Conservation (phyloP, 768 basidiomycete genomes). For the Saitozyma podzolica region DNA sequence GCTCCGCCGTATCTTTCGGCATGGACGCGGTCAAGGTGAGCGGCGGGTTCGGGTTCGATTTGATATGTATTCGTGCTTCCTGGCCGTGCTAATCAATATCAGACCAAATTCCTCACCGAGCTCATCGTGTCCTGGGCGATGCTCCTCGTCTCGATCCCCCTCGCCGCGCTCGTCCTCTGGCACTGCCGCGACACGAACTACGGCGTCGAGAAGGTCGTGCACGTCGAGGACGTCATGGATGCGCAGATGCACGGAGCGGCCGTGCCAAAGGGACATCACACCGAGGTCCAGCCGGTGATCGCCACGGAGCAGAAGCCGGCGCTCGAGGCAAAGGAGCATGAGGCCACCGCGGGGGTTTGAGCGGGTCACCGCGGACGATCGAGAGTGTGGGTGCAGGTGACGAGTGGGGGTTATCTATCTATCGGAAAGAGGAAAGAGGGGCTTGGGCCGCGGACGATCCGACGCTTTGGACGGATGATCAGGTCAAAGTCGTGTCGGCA, state of each 20-base stretch:
- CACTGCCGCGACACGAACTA: slow-evolving; percentile 28
- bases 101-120: slow-evolving; percentile 57
- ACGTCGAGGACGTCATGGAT: slow-evolving; percentile 28
- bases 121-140: slow-evolving; percentile 39
- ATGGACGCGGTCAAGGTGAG: slow-evolving; percentile 56
- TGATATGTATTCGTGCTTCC: too few species aligned
- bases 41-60: background rate
- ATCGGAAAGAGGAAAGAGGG: too few species aligned
- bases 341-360: too few species aligned
- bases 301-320: background rate
- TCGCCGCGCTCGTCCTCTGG: slow-evolving; percentile 28
- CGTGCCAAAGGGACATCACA: slow-evolving; percentile 31
- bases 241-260: slow-evolving; percentile 19
- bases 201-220: slow-evolving; percentile 29
- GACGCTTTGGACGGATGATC: too few species aligned
- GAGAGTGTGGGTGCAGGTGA: too few species aligned
- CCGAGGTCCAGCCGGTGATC: slow-evolving; percentile 5
- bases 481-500: too few species aligned
- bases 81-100: background rate
- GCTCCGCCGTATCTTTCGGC: slow-evolving; percentile 55
- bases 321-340: too few species aligned
- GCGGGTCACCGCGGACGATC: too few species aligned
- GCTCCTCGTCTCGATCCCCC: slow-evolving; percentile 34
- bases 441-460: too few species aligned
- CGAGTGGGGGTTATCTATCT: too few species aligned